Percentiles rank a stretch among this genome's conserved stretches.
Conservation (phyloP, 192 early-diverging fungal genomes). For the Backusella luteola region DNA sequence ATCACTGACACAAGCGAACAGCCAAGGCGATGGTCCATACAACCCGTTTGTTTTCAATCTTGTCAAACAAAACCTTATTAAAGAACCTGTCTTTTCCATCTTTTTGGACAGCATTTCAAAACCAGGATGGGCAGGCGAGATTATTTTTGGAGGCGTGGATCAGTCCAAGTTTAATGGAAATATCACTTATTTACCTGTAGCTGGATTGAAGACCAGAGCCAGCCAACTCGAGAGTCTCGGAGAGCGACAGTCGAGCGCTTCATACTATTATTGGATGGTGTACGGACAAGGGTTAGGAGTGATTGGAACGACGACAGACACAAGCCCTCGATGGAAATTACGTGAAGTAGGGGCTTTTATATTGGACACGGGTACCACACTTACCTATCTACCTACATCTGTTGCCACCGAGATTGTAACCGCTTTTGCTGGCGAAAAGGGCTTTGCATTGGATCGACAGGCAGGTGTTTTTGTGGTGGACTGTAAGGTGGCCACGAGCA, state of each 20-base stretch:
- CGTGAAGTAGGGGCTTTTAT: conserved; percentile 22
- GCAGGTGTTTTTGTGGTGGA: conserved; percentile 28
- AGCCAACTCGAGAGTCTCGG: background rate
- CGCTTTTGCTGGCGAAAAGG: conserved; percentile 17
- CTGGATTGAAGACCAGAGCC: conserved; percentile 1
- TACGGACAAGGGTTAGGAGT: conserved; percentile 32
- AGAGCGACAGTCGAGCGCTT: background rate
- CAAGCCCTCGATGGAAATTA: conserved; percentile 14
- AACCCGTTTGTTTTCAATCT: conserved; percentile 38
- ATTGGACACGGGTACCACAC: conserved; percentile 36
- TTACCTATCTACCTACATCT: conserved; percentile 27
- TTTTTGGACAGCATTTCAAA: conserved; percentile 16
- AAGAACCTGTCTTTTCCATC: conserved; percentile 30
- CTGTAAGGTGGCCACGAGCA: conserved; percentile 19
- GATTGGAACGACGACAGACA: background rate
- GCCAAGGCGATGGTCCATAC: conserved; percentile 14
- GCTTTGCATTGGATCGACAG: conserved; percentile 16
- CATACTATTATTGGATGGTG: conserved; percentile 36
- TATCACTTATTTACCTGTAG: conserved; percentile 45
- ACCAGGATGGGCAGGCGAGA: conserved; percentile 39
- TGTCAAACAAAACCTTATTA: conserved; percentile 14
- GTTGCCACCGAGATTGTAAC: conserved; percentile 22
- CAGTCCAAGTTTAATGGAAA: conserved; percentile 41
- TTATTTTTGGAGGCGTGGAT: conserved; percentile 55
- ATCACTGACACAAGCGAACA: conserved; percentile 23